Conservation (phyloP, 148 eudicot species). For the Cornus florida region DNA sequence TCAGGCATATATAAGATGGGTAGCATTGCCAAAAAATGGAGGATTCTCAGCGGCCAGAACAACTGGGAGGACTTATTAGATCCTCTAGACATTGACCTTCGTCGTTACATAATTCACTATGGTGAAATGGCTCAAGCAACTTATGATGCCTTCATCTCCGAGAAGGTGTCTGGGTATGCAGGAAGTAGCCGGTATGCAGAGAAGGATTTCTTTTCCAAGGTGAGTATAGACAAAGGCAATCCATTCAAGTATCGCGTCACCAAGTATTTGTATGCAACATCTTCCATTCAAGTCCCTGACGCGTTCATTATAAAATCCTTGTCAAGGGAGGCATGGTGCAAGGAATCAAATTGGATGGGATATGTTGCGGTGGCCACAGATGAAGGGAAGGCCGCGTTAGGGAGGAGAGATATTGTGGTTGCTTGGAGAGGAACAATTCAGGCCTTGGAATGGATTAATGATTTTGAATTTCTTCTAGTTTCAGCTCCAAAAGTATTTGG, state of each 20-base stretch:
- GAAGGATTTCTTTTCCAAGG: slow-evolving; percentile 37
- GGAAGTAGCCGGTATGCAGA: slow-evolving; percentile 48
- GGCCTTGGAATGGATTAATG: slow-evolving; percentile 71
- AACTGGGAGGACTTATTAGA: slow-evolving; percentile 68
- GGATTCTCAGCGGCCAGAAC: slow-evolving; percentile 50
- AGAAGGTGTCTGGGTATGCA: slow-evolving; percentile 51
- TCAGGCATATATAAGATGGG: too few relatives aligned
- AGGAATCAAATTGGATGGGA: slow-evolving; percentile 80
- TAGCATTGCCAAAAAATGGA: slow-evolving; percentile 63
- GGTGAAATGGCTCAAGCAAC: slow-evolving; percentile 84
- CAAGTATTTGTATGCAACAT: slow-evolving; percentile 70
- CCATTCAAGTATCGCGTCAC: slow-evolving; percentile 65
- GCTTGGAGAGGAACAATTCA: slow-evolving; percentile 77
- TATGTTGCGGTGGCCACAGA: slow-evolving; percentile 75
- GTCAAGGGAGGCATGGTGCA: slow-evolving; percentile 80
- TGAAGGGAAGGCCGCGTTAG: slow-evolving; percentile 45
- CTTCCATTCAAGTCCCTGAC: slow-evolving; percentile 54
- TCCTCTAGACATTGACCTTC: slow-evolving; percentile 66
- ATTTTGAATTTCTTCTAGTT: slow-evolving; percentile 48
- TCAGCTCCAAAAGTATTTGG: slow-evolving; percentile 52
- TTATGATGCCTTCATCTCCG: slow-evolving; percentile 62
- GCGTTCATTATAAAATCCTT: slow-evolving; percentile 56
- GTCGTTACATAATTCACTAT: slow-evolving; percentile 62
- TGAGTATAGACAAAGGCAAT: slow-evolving; percentile 39
- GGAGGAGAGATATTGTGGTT: slow-evolving; percentile 72